Base-by-base conservation (phyloP, 495 filamentous ascomycete species). In the Pyrenula aspistea region DNA sequence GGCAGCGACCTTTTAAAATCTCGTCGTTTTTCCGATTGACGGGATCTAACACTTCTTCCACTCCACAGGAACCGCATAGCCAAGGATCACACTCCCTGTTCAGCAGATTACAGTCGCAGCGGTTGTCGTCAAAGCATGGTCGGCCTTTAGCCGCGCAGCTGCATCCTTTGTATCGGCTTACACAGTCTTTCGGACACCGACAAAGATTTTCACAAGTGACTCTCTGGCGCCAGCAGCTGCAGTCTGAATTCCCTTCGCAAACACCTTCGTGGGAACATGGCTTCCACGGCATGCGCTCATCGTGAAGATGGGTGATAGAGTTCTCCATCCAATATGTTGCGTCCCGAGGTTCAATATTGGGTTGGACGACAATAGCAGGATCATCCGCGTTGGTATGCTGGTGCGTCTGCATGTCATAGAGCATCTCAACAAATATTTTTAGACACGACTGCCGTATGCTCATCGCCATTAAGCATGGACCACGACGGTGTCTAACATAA, bases 61-160 rank as follows among this genome's bases (percentile, higher is more conserved):
- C 50, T 20, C 50, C 50, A 24, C 50, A 52, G 10, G n/a, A 10
- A 10, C 50, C 50, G 20, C 50, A 52, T 10, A 52, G 19, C 50
- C 50, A 52, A 20, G 50, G 50, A 52, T 52, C 50, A 20, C 50
- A 52, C 50, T 52, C 50, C 50, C 50, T 8, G 20, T 52, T 52
- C 8, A 52, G 50, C 10, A 52, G 8, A 20, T 24, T 21, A 19
- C 50, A 52, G 20, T 52, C 50, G 20, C 50, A 52, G 50, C 20
- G 8, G 4, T 8, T 10, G 20, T 52, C 19, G 19, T 52, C 22
- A 19, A 52, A 52, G 50, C 50, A 52, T 8, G 22, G 19, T 19
- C 20, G 8, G 8, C 50, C 50, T 52, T 24, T 20, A 8, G 50
- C 50, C 4, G 22, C 50, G 20, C 50, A 52, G n/a, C 8, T 52